Evolutionary conservation across 2,329 filamentous ascomycete species (phyloP).

Genomic region (Fusarium sp.): DNA sequence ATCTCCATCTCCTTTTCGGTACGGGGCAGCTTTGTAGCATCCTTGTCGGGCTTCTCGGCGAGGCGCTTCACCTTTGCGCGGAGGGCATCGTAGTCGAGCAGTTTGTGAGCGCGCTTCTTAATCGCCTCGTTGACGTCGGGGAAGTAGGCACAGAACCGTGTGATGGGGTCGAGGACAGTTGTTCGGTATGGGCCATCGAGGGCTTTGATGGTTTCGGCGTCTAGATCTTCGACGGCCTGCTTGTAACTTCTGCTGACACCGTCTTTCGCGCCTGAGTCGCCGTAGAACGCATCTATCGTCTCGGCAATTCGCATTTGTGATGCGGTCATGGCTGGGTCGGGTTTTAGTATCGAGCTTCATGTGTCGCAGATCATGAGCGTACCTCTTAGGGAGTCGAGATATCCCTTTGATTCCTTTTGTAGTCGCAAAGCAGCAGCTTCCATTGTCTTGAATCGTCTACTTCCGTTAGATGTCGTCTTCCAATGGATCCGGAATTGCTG

Average conservation of each 20-base stretch:
- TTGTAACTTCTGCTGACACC: constrained; percentile 98
- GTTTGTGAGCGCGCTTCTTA: constrained; percentile 98
- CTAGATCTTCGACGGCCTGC: constrained; percentile 96
- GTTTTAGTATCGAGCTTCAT: constrained; percentile 22
- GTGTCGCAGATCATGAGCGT: constrained; percentile 2
- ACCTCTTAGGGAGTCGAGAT: constrained; percentile 95
- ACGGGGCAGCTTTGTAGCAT: constrained; percentile 93
- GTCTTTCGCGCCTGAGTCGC: constrained; percentile 92
- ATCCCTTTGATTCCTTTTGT: constrained; percentile 98
- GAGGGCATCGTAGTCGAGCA: constrained; percentile 97
- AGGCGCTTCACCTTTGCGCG: constrained; percentile 97
- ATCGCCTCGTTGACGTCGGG: constrained; percentile 99
- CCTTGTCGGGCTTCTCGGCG: constrained; percentile 98
- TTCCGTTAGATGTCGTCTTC: constrained; percentile 38
- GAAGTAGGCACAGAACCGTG: constrained; percentile 97
- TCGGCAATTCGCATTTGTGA: constrained; percentile 99
- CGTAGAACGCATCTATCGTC: constrained; percentile 99
- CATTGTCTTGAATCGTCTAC: constrained; percentile 95
- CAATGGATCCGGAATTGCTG: constrained; percentile 32
- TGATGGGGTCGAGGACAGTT: constrained; percentile 95
- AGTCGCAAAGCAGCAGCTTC: constrained; percentile 91
- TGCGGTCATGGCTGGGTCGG: constrained; percentile 88
- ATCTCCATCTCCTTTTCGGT: constrained; percentile 97
- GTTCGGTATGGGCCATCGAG: constrained; percentile 94
- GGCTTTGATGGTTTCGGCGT: constrained; percentile 98